A percentile compares a stretch with the other conserved stretches of the same genome.
Conservation (phyloP, 768 basidiomycete species). For the Xerocomellus amylosporus region DNA sequence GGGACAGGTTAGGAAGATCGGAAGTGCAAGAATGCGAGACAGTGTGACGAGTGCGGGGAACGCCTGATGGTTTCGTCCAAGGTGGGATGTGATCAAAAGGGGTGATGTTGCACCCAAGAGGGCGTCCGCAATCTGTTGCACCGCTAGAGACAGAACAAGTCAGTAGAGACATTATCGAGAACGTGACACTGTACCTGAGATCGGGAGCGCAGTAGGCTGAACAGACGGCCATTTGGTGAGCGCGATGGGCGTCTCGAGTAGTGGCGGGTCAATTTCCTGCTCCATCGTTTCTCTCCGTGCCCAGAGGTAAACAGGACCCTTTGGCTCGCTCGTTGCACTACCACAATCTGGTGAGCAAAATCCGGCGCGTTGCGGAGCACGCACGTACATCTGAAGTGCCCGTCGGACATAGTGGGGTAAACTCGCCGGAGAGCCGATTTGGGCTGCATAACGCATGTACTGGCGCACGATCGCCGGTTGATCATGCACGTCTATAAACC, state of each 20-base stretch:
- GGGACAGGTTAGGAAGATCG: constrained; percentile 51
- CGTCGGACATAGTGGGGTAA: constrained; percentile 51
- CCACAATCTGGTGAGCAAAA: not conserved
- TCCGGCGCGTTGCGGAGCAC: not conserved
- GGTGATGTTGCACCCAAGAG: constrained; percentile 51
- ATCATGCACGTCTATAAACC: constrained; percentile 58
- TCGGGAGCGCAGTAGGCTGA: constrained; percentile 47
- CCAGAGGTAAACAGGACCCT: constrained; percentile 74
- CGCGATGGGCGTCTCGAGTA: constrained; percentile 31
- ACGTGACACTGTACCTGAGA: constrained; percentile 28
- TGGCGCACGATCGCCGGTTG: constrained; percentile 69
- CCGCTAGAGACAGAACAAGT: constrained; percentile 20
- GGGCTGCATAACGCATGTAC: constrained; percentile 67
- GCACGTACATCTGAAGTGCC: constrained; percentile 59
- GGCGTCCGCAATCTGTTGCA: constrained; percentile 43
- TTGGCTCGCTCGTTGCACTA: constrained; percentile 68
- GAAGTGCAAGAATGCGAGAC: constrained; percentile 51
- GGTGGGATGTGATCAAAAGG: constrained; percentile 61
- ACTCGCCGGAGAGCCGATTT: constrained; percentile 55
- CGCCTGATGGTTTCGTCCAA: constrained; percentile 53
- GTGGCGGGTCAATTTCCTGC: constrained; percentile 47
- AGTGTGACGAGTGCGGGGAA: constrained; percentile 46
- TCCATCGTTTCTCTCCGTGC: constrained; percentile 70
- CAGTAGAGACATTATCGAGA: not conserved
- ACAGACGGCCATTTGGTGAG: constrained; percentile 51